phyloP scores from a whole-genome alignment of 1,284 basidiomycete species.

The Tilletiopsis washingtonensis region DNA sequence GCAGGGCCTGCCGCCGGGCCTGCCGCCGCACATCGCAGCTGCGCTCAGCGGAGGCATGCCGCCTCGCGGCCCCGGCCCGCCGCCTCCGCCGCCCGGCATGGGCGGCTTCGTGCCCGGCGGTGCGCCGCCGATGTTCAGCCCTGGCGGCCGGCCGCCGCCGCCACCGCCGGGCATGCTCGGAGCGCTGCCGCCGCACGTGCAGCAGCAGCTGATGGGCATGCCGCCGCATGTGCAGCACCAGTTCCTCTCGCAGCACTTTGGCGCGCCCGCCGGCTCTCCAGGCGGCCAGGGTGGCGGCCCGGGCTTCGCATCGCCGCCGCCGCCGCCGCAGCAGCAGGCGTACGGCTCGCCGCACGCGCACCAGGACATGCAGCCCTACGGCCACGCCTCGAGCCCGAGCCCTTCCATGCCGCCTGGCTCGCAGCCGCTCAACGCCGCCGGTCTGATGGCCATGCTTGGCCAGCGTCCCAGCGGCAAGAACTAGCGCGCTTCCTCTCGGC shows the following conservation, averaged over 20 bases:
- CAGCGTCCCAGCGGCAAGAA: neutral
- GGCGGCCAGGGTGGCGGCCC: neutral
- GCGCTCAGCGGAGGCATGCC: conserved; percentile 9
- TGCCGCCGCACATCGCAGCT: conserved; percentile 32
- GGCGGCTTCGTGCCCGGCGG: conserved; percentile 13
- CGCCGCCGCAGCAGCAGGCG: neutral
- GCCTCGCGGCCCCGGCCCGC: conserved; percentile 18
- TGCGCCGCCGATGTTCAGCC: conserved; percentile 9
- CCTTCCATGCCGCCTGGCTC: conserved; percentile 8
- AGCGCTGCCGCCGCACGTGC: conserved; percentile 28
- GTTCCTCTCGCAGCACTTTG: conserved; percentile 14
- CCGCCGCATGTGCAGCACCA: conserved; percentile 39
- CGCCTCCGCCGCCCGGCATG: conserved; percentile 11
- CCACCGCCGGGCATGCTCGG: conserved; percentile 14
- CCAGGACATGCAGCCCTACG: neutral
- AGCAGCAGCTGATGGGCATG: conserved; percentile 38
- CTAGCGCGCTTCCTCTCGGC: too few species aligned
- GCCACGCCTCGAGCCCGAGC: conserved; percentile 7
- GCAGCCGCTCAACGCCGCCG: conserved; percentile 20
- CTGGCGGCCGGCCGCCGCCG: conserved; percentile 14
- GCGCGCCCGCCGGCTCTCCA: conserved; percentile 5
- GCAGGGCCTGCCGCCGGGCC: conserved; percentile 6
- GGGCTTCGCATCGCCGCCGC: conserved; percentile 1
- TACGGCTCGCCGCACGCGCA: conserved; percentile 10
- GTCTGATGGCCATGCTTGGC: conserved; percentile 22